These are phyloP conservation scores for Solanum pinnatisectum DNA, from an alignment of 257 asterid species.

Conservation along the genomic window DNA sequence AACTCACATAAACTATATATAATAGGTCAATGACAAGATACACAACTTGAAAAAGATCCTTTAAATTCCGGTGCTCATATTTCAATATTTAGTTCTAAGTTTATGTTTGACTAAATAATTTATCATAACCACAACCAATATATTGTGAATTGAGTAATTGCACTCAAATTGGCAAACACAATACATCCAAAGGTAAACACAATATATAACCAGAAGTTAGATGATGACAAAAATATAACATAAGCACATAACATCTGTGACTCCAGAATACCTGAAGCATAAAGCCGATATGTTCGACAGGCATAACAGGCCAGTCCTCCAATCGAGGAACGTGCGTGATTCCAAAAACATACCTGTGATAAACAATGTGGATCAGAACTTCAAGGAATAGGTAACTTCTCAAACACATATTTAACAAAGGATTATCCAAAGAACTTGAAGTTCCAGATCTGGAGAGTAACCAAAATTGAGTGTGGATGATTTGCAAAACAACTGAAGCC, in stretches of 20 bases:
- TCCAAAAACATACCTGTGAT: conserved; percentile 79
- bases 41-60: background rate
- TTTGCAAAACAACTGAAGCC: background rate
- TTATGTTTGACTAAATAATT: background rate
- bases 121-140: background rate
- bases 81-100: background rate
- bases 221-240: background rate
- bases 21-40: background rate
- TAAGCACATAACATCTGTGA: background rate
- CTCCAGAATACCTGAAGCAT: conserved; percentile 60
- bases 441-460: background rate
- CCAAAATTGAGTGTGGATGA: background rate
- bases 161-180: background rate
- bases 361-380: background rate
- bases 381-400: background rate
- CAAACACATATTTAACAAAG: background rate
- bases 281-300: conserved; percentile 85
- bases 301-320: conserved; percentile 99
- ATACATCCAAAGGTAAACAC: background rate
- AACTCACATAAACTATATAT: background rate
- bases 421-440: background rate
- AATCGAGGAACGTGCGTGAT: conserved; percentile 91
- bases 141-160: background rate
- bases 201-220: background rate
- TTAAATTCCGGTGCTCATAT: background rate